Conservation (phyloP, 179 eudicot genomes). For the Silene noctiflora region DNA sequence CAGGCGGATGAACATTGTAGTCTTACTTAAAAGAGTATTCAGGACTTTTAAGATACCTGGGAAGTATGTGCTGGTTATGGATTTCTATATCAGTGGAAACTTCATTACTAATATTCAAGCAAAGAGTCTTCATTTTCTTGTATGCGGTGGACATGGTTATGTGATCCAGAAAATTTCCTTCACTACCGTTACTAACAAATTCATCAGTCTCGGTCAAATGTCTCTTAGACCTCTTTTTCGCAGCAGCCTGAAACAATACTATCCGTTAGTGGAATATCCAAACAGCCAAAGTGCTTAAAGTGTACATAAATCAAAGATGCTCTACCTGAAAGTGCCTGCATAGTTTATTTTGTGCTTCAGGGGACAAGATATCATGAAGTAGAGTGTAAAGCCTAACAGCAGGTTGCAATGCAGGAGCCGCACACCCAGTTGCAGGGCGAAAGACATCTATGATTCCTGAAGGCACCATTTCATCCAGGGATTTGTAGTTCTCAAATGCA, state of each 20-base stretch:
- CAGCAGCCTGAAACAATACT: constrained; percentile 62
- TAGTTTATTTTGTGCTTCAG: constrained; percentile 81
- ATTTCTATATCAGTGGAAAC: constrained; percentile 84
- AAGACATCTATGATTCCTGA: constrained; percentile 74
- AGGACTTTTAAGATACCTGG: constrained; percentile 45
- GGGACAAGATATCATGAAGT: constrained; percentile 80
- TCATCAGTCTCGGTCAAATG: constrained; percentile 92
- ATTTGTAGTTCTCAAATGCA: constrained; percentile 83
- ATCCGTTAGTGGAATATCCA: constrained; percentile 14
- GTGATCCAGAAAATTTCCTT: constrained; percentile 58
- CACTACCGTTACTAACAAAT: constrained; percentile 55
- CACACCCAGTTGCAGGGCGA: constrained; percentile 69
- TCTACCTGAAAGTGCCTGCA: constrained; percentile 87
- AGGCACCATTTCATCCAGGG: constrained; percentile 68
- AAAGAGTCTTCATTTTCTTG: constrained; percentile 82
- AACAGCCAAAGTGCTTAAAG: background rate
- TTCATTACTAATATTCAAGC: constrained; percentile 74
- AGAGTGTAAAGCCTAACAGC: constrained; percentile 85
- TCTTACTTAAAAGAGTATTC: background rate
- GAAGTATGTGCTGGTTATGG: constrained; percentile 82
- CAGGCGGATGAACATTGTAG: too few species aligned
- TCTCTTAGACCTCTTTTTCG: constrained; percentile 88
- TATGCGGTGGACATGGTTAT: constrained; percentile 65
- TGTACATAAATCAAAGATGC: constrained; percentile 4
- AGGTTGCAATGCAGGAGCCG: constrained; percentile 87